A percentile compares a stretch with the other conserved stretches of the same genome.
phyloP scores from a whole-genome alignment of 2,329 filamentous ascomycete species.

The Aspergillus neotritici region DNA sequence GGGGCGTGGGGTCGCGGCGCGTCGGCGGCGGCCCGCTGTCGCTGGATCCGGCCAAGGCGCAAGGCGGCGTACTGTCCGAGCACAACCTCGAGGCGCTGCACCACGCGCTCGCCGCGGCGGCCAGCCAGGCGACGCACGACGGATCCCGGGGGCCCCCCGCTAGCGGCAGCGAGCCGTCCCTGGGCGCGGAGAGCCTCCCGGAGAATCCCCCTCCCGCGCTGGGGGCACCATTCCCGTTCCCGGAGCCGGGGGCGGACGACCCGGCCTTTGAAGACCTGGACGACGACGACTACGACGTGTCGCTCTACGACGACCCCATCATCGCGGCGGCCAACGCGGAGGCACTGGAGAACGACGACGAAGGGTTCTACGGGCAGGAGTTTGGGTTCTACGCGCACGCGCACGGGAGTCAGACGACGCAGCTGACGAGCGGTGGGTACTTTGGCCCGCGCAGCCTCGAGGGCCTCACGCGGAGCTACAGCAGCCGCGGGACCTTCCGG shows the following conservation, averaged over 20 bases:
- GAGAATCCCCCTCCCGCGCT: slow-evolving; percentile 32
- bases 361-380: slow-evolving; percentile 92
- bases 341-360: slow-evolving; percentile 82
- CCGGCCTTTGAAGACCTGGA: slow-evolving; percentile 40
- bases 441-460: slow-evolving; percentile 71
- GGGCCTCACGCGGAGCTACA: slow-evolving; percentile 58
- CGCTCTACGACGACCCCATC: slow-evolving; percentile 78
- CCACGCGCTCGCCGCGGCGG: slow-evolving; percentile 74
- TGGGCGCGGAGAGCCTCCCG: slow-evolving; percentile 31
- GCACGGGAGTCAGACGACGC: slow-evolving; percentile 44
- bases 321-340: slow-evolving; percentile 94
- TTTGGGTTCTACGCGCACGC: slow-evolving; percentile 83
- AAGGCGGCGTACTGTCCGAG: slow-evolving; percentile 43
- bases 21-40: slow-evolving; percentile 24
- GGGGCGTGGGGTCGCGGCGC: slow-evolving; percentile 13
- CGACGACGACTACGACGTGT: slow-evolving; percentile 59
- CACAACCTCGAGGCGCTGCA: slow-evolving; percentile 68
- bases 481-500: slow-evolving; percentile 66
- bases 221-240: slow-evolving; percentile 37
- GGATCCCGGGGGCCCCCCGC: slow-evolving; percentile 66
- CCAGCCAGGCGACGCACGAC: slow-evolving; percentile 67
- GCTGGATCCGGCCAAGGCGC: slow-evolving; percentile 31
- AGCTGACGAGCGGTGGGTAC: slow-evolving; percentile 77
- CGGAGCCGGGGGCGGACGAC: slow-evolving; percentile 47
- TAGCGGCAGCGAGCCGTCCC: slow-evolving; percentile 42